Percentiles rank a stretch among this genome's conserved stretches.
These are phyloP conservation scores for Colletotrichum kahawae DNA, from an alignment of 2,329 filamentous ascomycete genomes.

Conservation along the genomic window DNA sequence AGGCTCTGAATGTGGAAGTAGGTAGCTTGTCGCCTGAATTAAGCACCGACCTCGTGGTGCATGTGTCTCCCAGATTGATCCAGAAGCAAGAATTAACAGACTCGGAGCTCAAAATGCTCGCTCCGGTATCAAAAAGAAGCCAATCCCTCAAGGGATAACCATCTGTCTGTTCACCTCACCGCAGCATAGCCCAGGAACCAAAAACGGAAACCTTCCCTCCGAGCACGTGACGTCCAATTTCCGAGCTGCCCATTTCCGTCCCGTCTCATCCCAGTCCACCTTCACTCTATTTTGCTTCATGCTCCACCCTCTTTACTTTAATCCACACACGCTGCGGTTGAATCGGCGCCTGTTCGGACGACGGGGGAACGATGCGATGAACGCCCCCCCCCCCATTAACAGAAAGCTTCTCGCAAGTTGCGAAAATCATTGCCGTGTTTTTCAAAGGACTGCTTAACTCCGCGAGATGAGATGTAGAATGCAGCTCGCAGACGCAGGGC, in stretches of 20 bases:
- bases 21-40: not conserved
- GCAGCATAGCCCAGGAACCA: not conserved
- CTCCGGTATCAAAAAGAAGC: not conserved
- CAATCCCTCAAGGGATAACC: not conserved
- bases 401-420: not conserved
- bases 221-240: conserved; percentile 11
- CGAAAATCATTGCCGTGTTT: not conserved
- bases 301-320: not conserved
- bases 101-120: accelerated
- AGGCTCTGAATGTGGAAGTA: not conserved
- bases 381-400: not conserved
- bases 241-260: not conserved
- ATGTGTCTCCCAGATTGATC: not conserved
- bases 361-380: not conserved
- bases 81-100: not conserved
- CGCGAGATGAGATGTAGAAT: not conserved
- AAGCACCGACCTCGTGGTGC: too few relatives aligned
- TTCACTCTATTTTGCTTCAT: conserved; percentile 1
- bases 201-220: not conserved
- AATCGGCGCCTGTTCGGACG: not conserved
- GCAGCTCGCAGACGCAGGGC: not conserved
- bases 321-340: not conserved
- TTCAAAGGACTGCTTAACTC: not conserved
- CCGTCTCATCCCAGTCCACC: not conserved
- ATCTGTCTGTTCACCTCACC: too few relatives aligned